These are phyloP conservation scores for Teratosphaeria viscida DNA, from an alignment of 2,329 filamentous ascomycete species.

Conservation along the genomic window DNA sequence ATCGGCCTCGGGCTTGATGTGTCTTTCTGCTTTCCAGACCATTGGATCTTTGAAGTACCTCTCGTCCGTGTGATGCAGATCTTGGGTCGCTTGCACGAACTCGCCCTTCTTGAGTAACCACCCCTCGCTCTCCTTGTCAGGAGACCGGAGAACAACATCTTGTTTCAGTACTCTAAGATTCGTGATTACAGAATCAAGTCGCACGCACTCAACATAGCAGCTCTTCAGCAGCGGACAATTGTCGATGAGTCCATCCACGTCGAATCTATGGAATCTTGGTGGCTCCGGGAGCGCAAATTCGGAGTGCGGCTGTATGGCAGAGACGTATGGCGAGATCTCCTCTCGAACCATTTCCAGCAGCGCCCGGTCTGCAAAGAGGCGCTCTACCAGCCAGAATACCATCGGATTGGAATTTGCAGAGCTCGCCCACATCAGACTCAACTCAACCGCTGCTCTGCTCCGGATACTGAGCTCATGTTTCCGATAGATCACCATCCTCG, in stretches of 20 bases:
- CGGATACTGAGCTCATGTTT: conserved; percentile 21
- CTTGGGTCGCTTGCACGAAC: conserved; percentile 27
- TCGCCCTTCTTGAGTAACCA: conserved; percentile 26
- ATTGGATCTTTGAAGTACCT: conserved; percentile 23
- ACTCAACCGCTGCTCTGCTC: conserved; percentile 28
- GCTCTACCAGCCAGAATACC: conserved; percentile 29
- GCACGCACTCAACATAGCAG: conserved; percentile 28
- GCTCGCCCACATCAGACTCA: conserved; percentile 46
- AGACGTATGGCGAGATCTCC: conserved; percentile 24
- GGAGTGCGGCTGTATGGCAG: conserved; percentile 19
- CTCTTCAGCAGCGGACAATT: conserved; percentile 29
- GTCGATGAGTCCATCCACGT: conserved; percentile 22
- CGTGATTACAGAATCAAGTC: conserved; percentile 27
- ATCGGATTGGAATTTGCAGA: conserved; percentile 44
- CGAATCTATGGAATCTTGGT: conserved; percentile 21
- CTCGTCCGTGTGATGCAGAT: conserved; percentile 28
- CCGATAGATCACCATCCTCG: conserved; percentile 22
- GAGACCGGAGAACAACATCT: conserved; percentile 26
- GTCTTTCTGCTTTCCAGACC: conserved; percentile 24
- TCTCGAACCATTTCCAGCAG: conserved; percentile 24
- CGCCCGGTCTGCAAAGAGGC: conserved; percentile 24
- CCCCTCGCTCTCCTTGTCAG: conserved; percentile 24
- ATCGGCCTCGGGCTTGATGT: conserved; percentile 22
- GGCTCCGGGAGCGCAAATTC: conserved; percentile 25
- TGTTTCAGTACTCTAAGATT: conserved; percentile 25